Percentiles rank a stretch among this genome's conserved stretches.
These are phyloP conservation scores for Lactarius sanguifluus DNA, from an alignment of 768 basidiomycete genomes.

Conservation along the genomic window DNA sequence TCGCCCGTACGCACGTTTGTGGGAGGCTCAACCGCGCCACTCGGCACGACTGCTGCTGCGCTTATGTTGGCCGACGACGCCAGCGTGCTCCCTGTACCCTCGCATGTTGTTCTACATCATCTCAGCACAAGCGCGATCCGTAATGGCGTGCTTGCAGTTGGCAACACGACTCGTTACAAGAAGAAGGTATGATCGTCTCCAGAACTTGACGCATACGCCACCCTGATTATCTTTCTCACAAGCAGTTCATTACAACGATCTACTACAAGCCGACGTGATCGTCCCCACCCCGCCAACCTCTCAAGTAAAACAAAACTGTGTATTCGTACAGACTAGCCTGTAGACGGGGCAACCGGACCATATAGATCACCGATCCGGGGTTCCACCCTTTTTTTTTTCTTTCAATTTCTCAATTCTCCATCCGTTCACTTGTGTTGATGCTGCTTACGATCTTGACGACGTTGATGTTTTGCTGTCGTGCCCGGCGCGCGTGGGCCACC, in stretches of 20 bases:
- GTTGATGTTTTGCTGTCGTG: conserved; percentile 24
- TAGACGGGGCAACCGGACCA: conserved; percentile 22
- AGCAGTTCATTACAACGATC: conserved; percentile 80
- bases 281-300: neutral
- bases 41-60: conserved; percentile 26
- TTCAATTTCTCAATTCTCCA: conserved; percentile 2
- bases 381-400: conserved; percentile 9
- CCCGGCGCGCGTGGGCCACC: conserved; percentile 21
- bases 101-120: conserved; percentile 92
- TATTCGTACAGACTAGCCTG: conserved; percentile 20
- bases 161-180: conserved; percentile 86
- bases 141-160: conserved; percentile 91
- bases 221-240: neutral
- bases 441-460: conserved; percentile 28
- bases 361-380: conserved; percentile 21
- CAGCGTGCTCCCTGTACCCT: conserved; percentile 88
- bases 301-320: conserved; percentile 6
- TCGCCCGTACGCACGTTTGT: conserved; percentile 31
- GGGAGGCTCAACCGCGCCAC: conserved; percentile 15
- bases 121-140: conserved; percentile 92
- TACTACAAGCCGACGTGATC: conserved; percentile 70
- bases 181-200: conserved; percentile 65
- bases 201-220: neutral
- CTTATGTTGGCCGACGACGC: conserved; percentile 76
- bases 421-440: conserved; percentile 7